Evolutionary conservation across 2,329 filamentous ascomycete genomes (phyloP).

Genomic region (Pezicula rhizophila): DNA sequence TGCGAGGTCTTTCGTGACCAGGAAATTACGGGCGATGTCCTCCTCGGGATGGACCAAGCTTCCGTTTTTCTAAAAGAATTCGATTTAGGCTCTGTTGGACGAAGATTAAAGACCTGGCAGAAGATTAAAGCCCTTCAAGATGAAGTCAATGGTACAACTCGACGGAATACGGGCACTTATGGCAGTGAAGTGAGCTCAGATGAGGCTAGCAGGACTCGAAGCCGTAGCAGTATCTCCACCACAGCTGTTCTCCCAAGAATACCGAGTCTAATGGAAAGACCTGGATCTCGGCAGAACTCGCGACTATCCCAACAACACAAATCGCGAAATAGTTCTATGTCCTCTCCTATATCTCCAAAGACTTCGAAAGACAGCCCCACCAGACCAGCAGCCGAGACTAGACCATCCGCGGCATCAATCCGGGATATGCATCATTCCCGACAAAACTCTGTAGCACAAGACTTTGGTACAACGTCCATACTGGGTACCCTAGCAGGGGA

Average conservation of each 20-base stretch:
- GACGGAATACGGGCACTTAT: slow-evolving; percentile 50
- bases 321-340: slow-evolving; percentile 30
- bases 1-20: slow-evolving; percentile 94
- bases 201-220: slow-evolving; percentile 42
- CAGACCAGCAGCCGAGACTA: slow-evolving; percentile 36
- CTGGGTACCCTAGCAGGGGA: slow-evolving; percentile 34
- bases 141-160: slow-evolving; percentile 60
- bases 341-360: slow-evolving; percentile 35
- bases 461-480: slow-evolving; percentile 35
- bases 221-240: slow-evolving; percentile 21
- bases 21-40: slow-evolving; percentile 89
- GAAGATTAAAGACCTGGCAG: slow-evolving; percentile 90
- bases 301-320: slow-evolving; percentile 24
- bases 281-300: slow-evolving; percentile 18
- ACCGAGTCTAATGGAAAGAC: slow-evolving; percentile 22
- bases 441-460: slow-evolving; percentile 58
- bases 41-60: slow-evolving; percentile 91
- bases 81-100: slow-evolving; percentile 83
- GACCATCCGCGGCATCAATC: slow-evolving; percentile 75
- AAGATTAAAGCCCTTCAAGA: slow-evolving; percentile 90
- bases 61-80: slow-evolving; percentile 95
- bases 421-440: slow-evolving; percentile 78
- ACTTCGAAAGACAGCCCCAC: slow-evolving; percentile 30
- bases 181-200: slow-evolving; percentile 55
- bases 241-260: slow-evolving; percentile 22